These are phyloP conservation scores for Plasmodiophora brassicae DNA, from an alignment of 208 protist species.

Conservation along the genomic window DNA sequence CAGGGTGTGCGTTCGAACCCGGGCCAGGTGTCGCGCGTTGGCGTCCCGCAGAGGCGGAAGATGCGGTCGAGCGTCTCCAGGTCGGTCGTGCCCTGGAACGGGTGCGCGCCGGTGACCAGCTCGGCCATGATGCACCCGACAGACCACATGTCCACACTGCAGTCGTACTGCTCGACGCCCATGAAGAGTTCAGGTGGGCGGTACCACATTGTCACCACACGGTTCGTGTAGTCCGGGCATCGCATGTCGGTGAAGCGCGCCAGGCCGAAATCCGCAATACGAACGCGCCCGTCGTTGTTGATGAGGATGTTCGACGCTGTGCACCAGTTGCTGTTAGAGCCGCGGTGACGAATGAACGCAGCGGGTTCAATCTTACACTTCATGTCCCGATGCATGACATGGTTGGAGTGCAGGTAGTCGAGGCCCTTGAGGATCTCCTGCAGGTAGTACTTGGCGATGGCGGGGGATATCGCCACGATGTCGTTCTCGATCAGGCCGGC, in stretches of 20 bases:
- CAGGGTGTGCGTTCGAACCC: too few relatives aligned
- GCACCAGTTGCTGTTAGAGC: too few relatives aligned
- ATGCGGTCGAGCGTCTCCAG: neutral
- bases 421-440: conserved; percentile 15
- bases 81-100: neutral
- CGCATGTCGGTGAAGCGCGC: too few relatives aligned
- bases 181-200: conserved; percentile 36
- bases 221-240: neutral
- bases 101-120: neutral
- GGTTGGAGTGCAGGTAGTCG: neutral
- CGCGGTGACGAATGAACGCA: too few relatives aligned
- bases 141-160: conserved; percentile 39
- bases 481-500: too few relatives aligned
- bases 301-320: conserved; percentile 40
- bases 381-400: conserved; percentile 35
- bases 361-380: too few relatives aligned
- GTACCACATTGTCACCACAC: conserved; percentile 41
- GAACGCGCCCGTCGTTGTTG: neutral
- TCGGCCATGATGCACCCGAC: conserved; percentile 38
- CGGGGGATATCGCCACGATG: too few relatives aligned
- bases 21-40: neutral
- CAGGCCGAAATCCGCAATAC: conserved; percentile 44
- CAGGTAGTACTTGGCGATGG: too few relatives aligned
- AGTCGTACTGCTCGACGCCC: neutral
- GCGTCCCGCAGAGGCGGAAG: conserved; percentile 22